These are phyloP conservation scores for Mortierella sp. DNA, from an alignment of 371 early-diverging fungal species.

Conservation along the genomic window DNA sequence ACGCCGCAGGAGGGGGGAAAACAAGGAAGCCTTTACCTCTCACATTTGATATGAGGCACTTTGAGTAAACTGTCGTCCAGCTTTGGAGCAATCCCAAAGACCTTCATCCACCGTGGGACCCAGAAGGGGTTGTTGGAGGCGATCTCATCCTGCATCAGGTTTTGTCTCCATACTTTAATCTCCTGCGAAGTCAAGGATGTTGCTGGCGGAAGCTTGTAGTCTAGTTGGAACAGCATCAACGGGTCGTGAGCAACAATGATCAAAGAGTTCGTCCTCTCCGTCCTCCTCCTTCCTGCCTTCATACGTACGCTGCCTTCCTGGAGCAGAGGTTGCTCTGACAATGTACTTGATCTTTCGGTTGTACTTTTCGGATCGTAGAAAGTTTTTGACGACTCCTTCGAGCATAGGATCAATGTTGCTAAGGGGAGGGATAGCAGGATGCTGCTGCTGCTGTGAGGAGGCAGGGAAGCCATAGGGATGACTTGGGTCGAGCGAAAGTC, in stretches of 20 bases:
- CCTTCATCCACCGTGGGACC: slow-evolving; percentile 52
- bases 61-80: slow-evolving; percentile 51
- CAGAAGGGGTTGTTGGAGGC: slow-evolving; percentile 50
- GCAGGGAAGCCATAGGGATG: not conserved
- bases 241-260: too few species aligned
- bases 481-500: slow-evolving; percentile 11
- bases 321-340: slow-evolving; percentile 44
- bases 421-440: slow-evolving; percentile 13
- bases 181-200: slow-evolving; percentile 40
- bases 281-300: not conserved
- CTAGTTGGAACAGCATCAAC: slow-evolving; percentile 4
- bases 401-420: slow-evolving; percentile 38
- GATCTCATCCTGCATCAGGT: slow-evolving; percentile 49
- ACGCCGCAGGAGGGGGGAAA: not conserved
- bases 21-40: slow-evolving; percentile 23
- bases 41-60: slow-evolving; percentile 52
- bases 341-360: slow-evolving; percentile 49
- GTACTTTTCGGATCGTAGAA: slow-evolving; percentile 47
- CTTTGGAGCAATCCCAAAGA: slow-evolving; percentile 45
- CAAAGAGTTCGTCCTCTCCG: not conserved
- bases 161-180: slow-evolving; percentile 34
- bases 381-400: slow-evolving; percentile 40
- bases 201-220: slow-evolving; percentile 48
- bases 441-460: slow-evolving; percentile 25
- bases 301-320: slow-evolving; percentile 47